Percentiles rank a stretch among this genome's conserved stretches.
phyloP scores from a whole-genome alignment of 306 rosid species.

The Alnus rubra region DNA sequence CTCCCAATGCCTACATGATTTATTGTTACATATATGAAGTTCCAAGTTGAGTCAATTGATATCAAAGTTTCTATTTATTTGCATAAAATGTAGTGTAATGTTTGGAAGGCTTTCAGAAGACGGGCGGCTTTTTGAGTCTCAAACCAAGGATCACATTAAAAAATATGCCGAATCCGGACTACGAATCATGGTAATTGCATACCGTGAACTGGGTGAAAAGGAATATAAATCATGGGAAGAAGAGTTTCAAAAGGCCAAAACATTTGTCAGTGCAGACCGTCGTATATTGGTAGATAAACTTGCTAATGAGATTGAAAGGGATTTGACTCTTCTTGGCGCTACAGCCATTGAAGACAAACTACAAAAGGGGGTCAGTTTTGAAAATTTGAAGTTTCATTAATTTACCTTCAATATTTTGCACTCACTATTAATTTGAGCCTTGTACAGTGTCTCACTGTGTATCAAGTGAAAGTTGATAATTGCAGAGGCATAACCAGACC shows the following conservation, averaged over 20 bases:
- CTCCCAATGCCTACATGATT: constrained; percentile 22
- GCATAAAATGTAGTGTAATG: constrained; percentile 59
- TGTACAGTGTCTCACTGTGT: background rate
- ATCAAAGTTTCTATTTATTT: constrained; percentile 28
- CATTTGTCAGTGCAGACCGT: constrained; percentile 54
- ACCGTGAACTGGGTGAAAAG: constrained; percentile 61
- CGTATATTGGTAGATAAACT: constrained; percentile 55
- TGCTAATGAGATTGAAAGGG: constrained; percentile 69
- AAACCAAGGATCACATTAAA: constrained; percentile 67
- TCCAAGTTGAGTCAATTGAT: constrained; percentile 32
- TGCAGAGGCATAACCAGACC: background rate
- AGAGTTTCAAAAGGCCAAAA: constrained; percentile 60
- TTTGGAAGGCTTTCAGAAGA: constrained; percentile 65
- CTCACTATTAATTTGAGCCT: background rate
- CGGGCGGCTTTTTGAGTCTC: constrained; percentile 69
- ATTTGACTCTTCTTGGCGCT: constrained; percentile 79
- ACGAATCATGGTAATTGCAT: constrained; percentile 72
- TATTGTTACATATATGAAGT: constrained; percentile 14
- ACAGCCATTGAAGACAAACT: constrained; percentile 90
- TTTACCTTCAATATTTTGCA: background rate
- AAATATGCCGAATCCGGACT: constrained; percentile 87
- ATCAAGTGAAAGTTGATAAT: constrained; percentile 18
- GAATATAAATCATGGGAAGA: constrained; percentile 64
- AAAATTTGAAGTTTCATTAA: constrained; percentile 7
- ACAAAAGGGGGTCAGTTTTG: constrained; percentile 69